A percentile compares a stretch with the other conserved stretches of the same genome.
Conservation (phyloP, 1,139 yeast genomes). For the Yamadazyma conglobata region DNA sequence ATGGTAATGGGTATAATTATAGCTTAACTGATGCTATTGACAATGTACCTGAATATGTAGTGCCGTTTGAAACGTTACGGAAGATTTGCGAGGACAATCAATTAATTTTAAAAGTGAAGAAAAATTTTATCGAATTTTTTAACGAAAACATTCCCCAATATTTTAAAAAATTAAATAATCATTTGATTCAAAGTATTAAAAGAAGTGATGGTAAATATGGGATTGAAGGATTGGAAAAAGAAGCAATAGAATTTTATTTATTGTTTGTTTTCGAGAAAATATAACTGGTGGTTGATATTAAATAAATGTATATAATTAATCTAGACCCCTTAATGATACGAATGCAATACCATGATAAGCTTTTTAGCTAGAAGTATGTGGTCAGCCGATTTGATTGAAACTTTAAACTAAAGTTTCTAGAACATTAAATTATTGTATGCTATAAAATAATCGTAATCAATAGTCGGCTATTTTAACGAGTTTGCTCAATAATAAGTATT, state of each 20-base stretch:
- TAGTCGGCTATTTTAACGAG: no score
- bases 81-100: constrained; percentile 82
- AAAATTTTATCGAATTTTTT: constrained; percentile 80
- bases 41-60: constrained; percentile 96
- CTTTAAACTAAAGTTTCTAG: no score
- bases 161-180: constrained; percentile 57
- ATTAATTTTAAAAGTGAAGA: constrained; percentile 65
- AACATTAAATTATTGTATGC: no score
- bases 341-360: no score
- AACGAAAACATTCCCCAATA: constrained; percentile 72
- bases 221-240: constrained; percentile 86
- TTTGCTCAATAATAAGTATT: no score
- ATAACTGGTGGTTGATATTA: no score
- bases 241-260: constrained; percentile 78
- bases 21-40: constrained; percentile 91
- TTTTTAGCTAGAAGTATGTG: no score
- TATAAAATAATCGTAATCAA: no score
- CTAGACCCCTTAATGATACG: no score
- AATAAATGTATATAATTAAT: no score
- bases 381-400: no score
- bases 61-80: constrained; percentile 86
- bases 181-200: constrained; percentile 65
- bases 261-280: constrained; percentile 75
- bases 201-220: constrained; percentile 79
- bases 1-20: constrained; percentile 80